These are phyloP conservation scores for Vachellia pachyceras DNA, from an alignment of 306 rosid species.

Conservation along the genomic window DNA sequence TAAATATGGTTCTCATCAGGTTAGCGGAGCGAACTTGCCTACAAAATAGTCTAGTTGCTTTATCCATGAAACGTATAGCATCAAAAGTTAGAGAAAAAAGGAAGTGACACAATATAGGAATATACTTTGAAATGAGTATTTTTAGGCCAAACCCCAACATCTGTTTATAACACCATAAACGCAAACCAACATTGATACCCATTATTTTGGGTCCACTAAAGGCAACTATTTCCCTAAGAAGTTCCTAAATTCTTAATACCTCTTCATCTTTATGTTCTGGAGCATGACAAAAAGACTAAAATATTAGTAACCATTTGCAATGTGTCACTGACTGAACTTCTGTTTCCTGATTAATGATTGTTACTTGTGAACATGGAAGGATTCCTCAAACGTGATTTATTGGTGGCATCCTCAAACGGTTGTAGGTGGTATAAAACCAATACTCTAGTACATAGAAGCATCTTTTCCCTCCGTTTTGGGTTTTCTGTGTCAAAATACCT, in stretches of 20 bases:
- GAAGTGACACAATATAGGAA: background rate
- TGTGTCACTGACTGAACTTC: slow-evolving; percentile 14
- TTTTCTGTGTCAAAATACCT: background rate
- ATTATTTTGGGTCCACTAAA: background rate
- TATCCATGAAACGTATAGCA: background rate
- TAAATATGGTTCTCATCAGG: background rate
- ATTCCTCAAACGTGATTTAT: too few relatives aligned
- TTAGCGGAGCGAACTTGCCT: background rate
- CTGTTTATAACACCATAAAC: background rate
- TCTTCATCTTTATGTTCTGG: background rate
- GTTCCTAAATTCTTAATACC: background rate
- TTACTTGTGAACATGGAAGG: slow-evolving; percentile 2
- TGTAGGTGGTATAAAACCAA: background rate
- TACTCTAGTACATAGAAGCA: background rate
- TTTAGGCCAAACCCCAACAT: background rate
- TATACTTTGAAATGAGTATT: background rate
- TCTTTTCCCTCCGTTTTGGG: background rate
- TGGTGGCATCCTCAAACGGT: background rate
- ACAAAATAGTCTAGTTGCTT: background rate
- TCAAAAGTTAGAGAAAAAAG: background rate
- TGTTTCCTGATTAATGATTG: slow-evolving; percentile 5
- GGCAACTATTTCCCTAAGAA: background rate
- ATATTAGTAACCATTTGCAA: background rate
- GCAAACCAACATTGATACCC: background rate
- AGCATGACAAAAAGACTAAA: background rate